Conservation (phyloP, 2,329 filamentous ascomycete species). For the Trichoderma brevicompactum region DNA sequence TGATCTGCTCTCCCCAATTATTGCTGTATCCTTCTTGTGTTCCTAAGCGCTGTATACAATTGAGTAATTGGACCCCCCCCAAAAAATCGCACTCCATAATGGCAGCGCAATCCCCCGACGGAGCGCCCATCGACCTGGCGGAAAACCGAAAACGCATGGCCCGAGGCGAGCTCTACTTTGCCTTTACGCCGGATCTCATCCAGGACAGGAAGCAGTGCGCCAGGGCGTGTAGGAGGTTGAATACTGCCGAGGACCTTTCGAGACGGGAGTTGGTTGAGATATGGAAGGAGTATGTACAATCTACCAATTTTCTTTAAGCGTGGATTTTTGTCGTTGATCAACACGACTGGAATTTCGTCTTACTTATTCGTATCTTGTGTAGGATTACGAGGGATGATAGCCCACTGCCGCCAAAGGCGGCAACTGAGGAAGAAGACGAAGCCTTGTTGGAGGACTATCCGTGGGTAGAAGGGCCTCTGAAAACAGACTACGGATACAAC, state of each 20-base stretch:
- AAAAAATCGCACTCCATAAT: not conserved
- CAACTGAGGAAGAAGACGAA: constrained; percentile 65
- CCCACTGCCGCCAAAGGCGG: constrained; percentile 62
- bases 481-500: constrained; percentile 80
- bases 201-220: constrained; percentile 64
- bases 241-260: constrained; percentile 58
- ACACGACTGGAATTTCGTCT: not conserved
- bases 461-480: constrained; percentile 70
- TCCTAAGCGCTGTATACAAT: not conserved
- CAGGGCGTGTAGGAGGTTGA: constrained; percentile 64
- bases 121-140: constrained; percentile 42
- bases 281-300: constrained; percentile 66
- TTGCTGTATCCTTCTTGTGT: not conserved
- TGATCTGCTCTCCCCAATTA: not conserved
- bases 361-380: not conserved
- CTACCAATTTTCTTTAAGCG: no score
- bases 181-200: constrained; percentile 70
- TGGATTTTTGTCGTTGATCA: not conserved
- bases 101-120: constrained; percentile 24
- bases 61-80: not conserved
- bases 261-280: constrained; percentile 66
- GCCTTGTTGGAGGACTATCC: constrained; percentile 64
- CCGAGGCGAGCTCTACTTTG: constrained; percentile 70
- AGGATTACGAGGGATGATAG: constrained; percentile 52
- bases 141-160: constrained; percentile 61